Evolutionary conservation across 805 yeast genomes (phyloP).

Genomic region (Yarrowia bubula): DNA sequence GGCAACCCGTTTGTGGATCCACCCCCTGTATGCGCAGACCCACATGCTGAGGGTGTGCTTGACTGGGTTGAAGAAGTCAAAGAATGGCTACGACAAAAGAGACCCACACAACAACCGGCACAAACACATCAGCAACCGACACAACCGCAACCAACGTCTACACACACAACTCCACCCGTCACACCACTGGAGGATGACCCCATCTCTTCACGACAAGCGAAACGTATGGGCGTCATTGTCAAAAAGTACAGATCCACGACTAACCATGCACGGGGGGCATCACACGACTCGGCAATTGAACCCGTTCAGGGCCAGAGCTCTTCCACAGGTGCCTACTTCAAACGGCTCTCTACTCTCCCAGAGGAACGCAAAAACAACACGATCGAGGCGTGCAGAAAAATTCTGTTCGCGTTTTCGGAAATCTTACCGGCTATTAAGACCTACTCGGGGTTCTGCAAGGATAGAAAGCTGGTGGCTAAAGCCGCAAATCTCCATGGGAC

Average conservation of each 20-base stretch:
- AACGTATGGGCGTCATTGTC: slow-evolving; percentile 72
- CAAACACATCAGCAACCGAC: neutral
- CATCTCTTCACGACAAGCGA: slow-evolving; percentile 60
- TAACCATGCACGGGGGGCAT: slow-evolving; percentile 12
- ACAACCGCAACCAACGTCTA: neutral
- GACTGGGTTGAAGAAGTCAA: slow-evolving; percentile 50
- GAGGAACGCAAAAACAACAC: slow-evolving; percentile 43
- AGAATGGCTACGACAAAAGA: slow-evolving; percentile 42
- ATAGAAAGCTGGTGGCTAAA: slow-evolving; percentile 33
- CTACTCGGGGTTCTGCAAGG: slow-evolving; percentile 57
- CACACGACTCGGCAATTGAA: slow-evolving; percentile 25
- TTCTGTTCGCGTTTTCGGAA: slow-evolving; percentile 62
- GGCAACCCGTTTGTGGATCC: slow-evolving; percentile 61
- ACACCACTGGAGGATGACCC: slow-evolving; percentile 18
- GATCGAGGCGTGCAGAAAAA: slow-evolving; percentile 54
- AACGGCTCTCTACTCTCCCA: slow-evolving; percentile 62
- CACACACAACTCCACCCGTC: slow-evolving; percentile 27
- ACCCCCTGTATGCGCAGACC: slow-evolving; percentile 44
- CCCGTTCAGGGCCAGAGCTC: neutral
- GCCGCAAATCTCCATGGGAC: slow-evolving; percentile 27
- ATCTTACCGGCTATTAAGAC: slow-evolving; percentile 59
- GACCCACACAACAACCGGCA: neutral
- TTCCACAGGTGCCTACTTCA: slow-evolving; percentile 51
- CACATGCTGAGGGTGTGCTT: slow-evolving; percentile 41
- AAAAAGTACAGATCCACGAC: slow-evolving; percentile 38